Base-by-base conservation (phyloP, 176 grass and related monocot genomes). In the Eleusine coracana region DNA sequence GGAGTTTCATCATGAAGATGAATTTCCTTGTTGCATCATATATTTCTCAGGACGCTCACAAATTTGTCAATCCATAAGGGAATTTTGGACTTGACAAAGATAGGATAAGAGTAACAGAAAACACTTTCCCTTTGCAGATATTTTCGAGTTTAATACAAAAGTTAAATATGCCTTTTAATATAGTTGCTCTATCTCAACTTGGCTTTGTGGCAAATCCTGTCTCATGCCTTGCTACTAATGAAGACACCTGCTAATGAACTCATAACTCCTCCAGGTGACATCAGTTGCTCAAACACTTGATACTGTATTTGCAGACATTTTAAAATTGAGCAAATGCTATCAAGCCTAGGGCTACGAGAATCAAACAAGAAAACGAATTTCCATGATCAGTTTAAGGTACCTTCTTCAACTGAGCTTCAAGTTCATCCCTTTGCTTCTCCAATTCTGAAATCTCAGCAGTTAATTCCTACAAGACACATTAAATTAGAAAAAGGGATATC, bases 361-460 rank as follows among this genome's bases (percentile, higher is more conserved):
- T 11, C 29, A 48, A 77, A 23, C 13, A 40, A n/a, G n/a, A 51
- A 82, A 60, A 54, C 1, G 74, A 31, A 59, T 78, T 73, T 73
- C 75, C 41, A 41, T 5, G 16, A 82, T 85, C 61, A 86, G 20
- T 42, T 77, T 68, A 73, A 76, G 25, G 60, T 87, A 98, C 96
- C 93, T 93, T 98, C 87, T 95, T 91, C 68, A 98, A 78, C 87
- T 90, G 86, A 90, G 91, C 96, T 81, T 98, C 96, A n/a, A 98
- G 88, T 71, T 93, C 90, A 80, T 98, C 87, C 83, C 90, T 88
- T 91, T 95, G 92, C 73, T 95, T 95, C 91, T 95, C 96, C 86
- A 95, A 70, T 86, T 64, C 93, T 70, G 89, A 89, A 90, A 98
- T 88, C 60, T 98, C 96, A 85, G 91, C 31, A 60, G 82, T 84